phyloP scores from a whole-genome alignment of 164 flowering plant species.

The Tinospora cordifolia region DNA sequence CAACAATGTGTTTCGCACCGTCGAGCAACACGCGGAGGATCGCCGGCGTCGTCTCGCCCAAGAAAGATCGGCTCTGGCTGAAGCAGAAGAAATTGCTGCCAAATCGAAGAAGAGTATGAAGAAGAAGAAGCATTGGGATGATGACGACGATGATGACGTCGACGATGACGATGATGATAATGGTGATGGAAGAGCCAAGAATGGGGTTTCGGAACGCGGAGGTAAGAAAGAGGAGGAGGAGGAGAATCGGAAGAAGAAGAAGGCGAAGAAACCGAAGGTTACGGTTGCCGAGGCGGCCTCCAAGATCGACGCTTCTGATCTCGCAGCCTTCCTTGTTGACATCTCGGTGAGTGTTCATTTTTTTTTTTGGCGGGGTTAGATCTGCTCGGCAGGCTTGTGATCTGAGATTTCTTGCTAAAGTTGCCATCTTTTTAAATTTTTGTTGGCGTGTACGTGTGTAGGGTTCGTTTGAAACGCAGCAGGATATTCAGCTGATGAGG shows the following conservation, averaged over 20 bases:
- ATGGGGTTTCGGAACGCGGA: neutral
- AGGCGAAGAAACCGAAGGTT: neutral
- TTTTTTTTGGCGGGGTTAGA: neutral
- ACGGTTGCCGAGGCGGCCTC: neutral
- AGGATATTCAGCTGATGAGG: conserved; percentile 64
- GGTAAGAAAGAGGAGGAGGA: neutral
- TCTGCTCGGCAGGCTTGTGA: neutral
- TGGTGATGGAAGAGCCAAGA: neutral
- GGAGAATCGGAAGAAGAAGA: conserved; percentile 1
- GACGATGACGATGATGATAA: neutral
- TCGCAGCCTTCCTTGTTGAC: neutral
- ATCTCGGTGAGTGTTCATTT: neutral
- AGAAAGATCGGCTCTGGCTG: neutral
- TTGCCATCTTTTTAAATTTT: neutral
- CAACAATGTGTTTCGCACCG: neutral
- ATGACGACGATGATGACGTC: neutral
- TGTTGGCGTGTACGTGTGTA: conserved; percentile 9
- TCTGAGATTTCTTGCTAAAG: neutral
- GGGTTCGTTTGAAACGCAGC: conserved; percentile 54
- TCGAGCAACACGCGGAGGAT: neutral
- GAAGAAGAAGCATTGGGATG: no score
- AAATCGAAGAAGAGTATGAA: no score
- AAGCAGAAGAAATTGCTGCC: neutral
- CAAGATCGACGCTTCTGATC: conserved; percentile 1
- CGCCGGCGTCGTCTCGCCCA: neutral